Evolutionary conservation across 371 early-diverging fungal genomes (phyloP).

Genomic region (Encephalitozoon romaleae): DNA sequence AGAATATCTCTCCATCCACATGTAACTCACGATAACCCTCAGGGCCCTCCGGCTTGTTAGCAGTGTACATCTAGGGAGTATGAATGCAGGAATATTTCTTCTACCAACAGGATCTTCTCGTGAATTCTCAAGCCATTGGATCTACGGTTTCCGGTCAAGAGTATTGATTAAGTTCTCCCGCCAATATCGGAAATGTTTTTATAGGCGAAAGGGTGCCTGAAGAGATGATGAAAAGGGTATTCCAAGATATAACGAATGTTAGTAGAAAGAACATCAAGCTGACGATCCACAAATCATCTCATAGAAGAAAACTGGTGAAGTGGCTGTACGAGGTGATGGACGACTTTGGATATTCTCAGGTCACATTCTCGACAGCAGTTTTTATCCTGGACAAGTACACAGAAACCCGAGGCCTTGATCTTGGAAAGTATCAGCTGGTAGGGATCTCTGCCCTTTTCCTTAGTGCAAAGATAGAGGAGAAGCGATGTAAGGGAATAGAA

Average conservation of each 20-base stretch:
- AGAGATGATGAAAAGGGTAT: slow-evolving; percentile 44
- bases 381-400: slow-evolving; percentile 55
- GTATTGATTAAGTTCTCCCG: slow-evolving; percentile 14
- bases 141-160: background rate
- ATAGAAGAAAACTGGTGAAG: slow-evolving; percentile 50
- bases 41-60: background rate
- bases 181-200: slow-evolving; percentile 31
- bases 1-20: slow-evolving; percentile 35
- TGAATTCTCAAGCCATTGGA: no score
- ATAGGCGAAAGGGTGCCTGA: slow-evolving; percentile 13
- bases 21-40: slow-evolving; percentile 27
- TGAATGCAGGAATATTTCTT: background rate
- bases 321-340: slow-evolving; percentile 59
- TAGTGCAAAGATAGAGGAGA: slow-evolving; percentile 53
- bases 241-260: slow-evolving; percentile 60
- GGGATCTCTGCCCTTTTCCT: slow-evolving; percentile 54
- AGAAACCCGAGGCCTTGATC: background rate
- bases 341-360: slow-evolving; percentile 45
- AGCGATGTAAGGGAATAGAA: background rate
- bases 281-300: slow-evolving; percentile 52
- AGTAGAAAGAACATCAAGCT: slow-evolving; percentile 50
- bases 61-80: slow-evolving; percentile 8
- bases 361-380: slow-evolving; percentile 43
- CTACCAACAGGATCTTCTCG: no score
- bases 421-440: slow-evolving; percentile 52